Evolutionary conservation across 2,329 filamentous ascomycete genomes (phyloP), one percentile per base, ranked within the genome.

Genomic region (Talaromyces marneffei): DNA sequence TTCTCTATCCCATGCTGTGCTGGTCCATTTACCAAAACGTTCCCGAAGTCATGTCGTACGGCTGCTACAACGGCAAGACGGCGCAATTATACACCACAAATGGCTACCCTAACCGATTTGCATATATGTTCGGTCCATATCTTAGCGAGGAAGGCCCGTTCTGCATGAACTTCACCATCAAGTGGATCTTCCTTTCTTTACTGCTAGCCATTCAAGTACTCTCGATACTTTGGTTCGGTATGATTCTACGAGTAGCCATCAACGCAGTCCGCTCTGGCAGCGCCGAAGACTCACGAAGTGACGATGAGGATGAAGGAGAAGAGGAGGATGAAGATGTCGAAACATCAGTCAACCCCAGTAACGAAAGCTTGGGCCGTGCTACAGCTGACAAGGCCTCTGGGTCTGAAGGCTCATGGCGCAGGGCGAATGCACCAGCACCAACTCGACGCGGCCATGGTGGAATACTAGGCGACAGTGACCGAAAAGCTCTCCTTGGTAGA

Each of bases 211-310:
- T 99, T 23, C 92, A 97, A 75, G 79, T 82, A 23, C 83, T 99
- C 58, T 92, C 90, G 33, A 79, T 96, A 37, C 82, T 90, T 64
- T 97, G 94, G 94, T 96, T 97, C 71, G 82, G 81, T 64, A 89
- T 96, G 86, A 96, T 97, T 66, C 76, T 92, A 40, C 85, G 87
- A 61, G 90, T 99, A 2, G 92, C 92, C 23, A 82, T 89, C 64
- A 87, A 88, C 64, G 92, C 97, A 5, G 72, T 97, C 37, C 84
- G 82, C 56, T 72, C 70, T 18, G 92, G 93, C 33, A 84, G 85
- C 33, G 92, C 93, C 4, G 92, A 97, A 65, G 94, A 99, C 71
- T 84, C 86, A 18, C 86, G 94, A 60, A 96, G 91, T 65, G 93
- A 97, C 67, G 91, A 91, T 65, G 92, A 96, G 75, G 88, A 79